Evolutionary conservation across 73 alveolate genomes (phyloP).

Genomic region (Breviolum minutum): DNA sequence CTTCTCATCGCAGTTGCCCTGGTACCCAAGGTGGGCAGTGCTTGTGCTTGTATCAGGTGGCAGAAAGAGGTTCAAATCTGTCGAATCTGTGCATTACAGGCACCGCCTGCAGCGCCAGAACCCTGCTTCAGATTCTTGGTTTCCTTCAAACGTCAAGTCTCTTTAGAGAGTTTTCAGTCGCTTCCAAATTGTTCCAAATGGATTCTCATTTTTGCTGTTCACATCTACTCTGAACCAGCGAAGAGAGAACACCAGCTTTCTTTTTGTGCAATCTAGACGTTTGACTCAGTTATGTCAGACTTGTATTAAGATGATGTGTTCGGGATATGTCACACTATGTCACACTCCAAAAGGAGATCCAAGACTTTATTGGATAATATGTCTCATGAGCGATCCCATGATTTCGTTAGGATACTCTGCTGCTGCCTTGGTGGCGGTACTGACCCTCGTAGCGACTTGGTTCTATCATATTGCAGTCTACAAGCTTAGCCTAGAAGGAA

Average conservation of each 20-base stretch:
- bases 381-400: not conserved
- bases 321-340: not conserved
- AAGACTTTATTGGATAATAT: not conserved
- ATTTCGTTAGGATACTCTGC: not conserved
- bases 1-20: conserved; percentile 32
- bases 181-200: not conserved
- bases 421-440: not conserved
- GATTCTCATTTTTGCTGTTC: not conserved
- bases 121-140: conserved; percentile 11
- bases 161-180: too few relatives aligned
- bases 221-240: not conserved
- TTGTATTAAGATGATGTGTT: not conserved
- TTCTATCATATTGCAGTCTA: too few relatives aligned
- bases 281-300: too few relatives aligned
- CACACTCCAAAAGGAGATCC: not conserved
- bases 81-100: not conserved
- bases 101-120: conserved; percentile 19
- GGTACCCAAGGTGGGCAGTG: not conserved
- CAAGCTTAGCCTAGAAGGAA: too few relatives aligned
- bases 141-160: not conserved
- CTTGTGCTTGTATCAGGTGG: not conserved
- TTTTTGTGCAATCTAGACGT: too few relatives aligned
- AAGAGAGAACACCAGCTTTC: too few relatives aligned
- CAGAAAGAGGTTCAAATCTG: not conserved
- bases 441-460: conserved; percentile 10